Percentiles rank a stretch among this genome's conserved stretches.
Evolutionary conservation across 73 alveolate species (phyloP).

Genomic region (Halteria grandinella): DNA sequence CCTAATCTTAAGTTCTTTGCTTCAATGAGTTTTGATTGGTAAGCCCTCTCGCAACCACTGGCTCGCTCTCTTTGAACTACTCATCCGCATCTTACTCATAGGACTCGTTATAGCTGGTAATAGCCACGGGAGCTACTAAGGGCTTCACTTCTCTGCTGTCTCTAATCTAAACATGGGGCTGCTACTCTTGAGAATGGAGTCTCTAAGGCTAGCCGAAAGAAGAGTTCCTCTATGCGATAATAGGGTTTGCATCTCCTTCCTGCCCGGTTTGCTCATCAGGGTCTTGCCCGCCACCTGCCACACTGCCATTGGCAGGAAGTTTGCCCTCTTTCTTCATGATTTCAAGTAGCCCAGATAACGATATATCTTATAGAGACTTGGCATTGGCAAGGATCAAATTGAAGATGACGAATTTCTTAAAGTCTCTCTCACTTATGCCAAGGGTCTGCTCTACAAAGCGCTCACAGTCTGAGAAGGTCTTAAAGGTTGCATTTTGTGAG

Average conservation of each 20-base stretch:
- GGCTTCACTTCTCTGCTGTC: too few relatives aligned
- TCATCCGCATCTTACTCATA: neutral
- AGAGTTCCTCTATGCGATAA: neutral
- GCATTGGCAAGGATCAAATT: neutral
- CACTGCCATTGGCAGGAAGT: neutral
- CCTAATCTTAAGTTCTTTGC: neutral
- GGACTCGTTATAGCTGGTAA: too few relatives aligned
- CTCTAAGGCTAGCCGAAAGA: too few relatives aligned
- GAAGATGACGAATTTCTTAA: neutral
- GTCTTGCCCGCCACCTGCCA: neutral
- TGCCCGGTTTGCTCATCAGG: neutral
- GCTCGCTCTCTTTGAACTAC: neutral
- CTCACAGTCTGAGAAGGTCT: conserved; percentile 7
- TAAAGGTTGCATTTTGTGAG: too few relatives aligned
- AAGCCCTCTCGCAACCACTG: conserved; percentile 12
- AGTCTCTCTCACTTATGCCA: conserved; percentile 1
- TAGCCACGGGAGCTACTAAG: too few relatives aligned
- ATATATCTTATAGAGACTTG: neutral
- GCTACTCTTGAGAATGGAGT: too few relatives aligned
- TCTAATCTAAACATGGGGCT: too few relatives aligned
- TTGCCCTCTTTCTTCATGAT: neutral
- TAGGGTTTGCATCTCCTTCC: neutral
- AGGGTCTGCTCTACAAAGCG: neutral
- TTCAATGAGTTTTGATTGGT: neutral
- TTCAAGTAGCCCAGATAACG: neutral